Evolutionary conservation across 768 basidiomycete species (phyloP).

Genomic region (Boletus eberwhitei): DNA sequence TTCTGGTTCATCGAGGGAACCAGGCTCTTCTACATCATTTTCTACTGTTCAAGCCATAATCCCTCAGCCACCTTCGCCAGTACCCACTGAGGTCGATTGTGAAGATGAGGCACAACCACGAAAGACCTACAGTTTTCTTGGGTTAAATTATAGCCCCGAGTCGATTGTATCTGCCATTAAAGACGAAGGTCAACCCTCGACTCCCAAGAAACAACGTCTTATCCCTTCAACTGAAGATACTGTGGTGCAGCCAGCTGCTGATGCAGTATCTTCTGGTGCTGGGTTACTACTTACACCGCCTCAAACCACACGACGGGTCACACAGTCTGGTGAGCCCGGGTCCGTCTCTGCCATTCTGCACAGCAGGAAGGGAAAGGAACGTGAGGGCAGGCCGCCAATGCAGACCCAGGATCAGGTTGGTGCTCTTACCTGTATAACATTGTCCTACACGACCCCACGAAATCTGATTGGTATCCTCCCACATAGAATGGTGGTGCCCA

Average conservation of each 20-base stretch:
- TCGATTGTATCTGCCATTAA: background rate
- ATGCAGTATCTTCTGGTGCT: background rate
- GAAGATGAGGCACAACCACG: conserved; percentile 14
- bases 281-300: conserved; percentile 26
- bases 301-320: conserved; percentile 17
- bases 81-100: conserved; percentile 22
- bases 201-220: conserved; percentile 22
- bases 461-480: background rate
- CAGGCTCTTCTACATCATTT: background rate
- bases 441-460: background rate
- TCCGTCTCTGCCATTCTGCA: conserved; percentile 1
- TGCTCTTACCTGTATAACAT: background rate
- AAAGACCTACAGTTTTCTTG: conserved; percentile 24
- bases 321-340: background rate
- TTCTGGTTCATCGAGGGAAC: conserved; percentile 3
- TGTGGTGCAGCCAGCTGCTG: background rate
- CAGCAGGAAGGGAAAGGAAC: conserved; percentile 29
- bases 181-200: conserved; percentile 21
- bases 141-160: conserved; percentile 17
- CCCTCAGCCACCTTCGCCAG: conserved; percentile 26
- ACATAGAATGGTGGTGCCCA: background rate
- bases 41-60: background rate
- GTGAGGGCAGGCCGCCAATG: conserved; percentile 5
- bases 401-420: conserved; percentile 13
- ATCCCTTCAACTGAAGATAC: background rate